Conservation (phyloP, 2,329 filamentous ascomycete genomes). For the Raffaelea ambrosiae region DNA sequence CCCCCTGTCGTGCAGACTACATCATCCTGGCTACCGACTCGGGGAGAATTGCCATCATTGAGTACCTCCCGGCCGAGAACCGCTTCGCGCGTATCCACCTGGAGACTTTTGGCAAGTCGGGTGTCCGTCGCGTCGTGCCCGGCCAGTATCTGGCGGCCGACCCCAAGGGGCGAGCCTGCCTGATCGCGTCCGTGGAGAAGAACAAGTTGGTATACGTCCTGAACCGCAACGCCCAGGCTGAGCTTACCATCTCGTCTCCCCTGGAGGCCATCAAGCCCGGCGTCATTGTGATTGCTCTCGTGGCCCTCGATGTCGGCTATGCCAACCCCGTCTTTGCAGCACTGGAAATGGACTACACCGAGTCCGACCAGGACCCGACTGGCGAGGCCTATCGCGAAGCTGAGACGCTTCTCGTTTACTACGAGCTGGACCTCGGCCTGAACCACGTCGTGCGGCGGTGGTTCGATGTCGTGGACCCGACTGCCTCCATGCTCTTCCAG, state of each 20-base stretch:
- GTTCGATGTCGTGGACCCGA: constrained; percentile 87
- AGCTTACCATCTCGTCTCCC: constrained; percentile 93
- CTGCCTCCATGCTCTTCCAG: constrained; percentile 84
- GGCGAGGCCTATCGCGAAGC: constrained; percentile 72
- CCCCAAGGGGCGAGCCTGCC: constrained; percentile 87
- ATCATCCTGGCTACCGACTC: constrained; percentile 94
- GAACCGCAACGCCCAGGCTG: constrained; percentile 88
- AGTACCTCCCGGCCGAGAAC: constrained; percentile 81
- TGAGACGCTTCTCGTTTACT: constrained; percentile 91
- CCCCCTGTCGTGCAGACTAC: constrained; percentile 80
- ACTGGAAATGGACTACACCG: constrained; percentile 86
- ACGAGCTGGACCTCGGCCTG: constrained; percentile 90
- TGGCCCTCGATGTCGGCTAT: constrained; percentile 89
- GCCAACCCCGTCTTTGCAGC: constrained; percentile 95
- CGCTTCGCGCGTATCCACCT: constrained; percentile 83
- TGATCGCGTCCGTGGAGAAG: constrained; percentile 93
- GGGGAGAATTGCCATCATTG: constrained; percentile 85
- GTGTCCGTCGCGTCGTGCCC: constrained; percentile 83
- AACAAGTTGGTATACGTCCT: constrained; percentile 99
- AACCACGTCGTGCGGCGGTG: constrained; percentile 97
- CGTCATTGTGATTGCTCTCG: constrained; percentile 79
- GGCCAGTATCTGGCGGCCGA: constrained; percentile 95
- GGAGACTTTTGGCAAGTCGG: constrained; percentile 97
- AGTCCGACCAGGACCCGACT: constrained; percentile 83
- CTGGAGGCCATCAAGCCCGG: constrained; percentile 92